Conservation (phyloP, 148 eudicot genomes). For the Drosera capensis region DNA sequence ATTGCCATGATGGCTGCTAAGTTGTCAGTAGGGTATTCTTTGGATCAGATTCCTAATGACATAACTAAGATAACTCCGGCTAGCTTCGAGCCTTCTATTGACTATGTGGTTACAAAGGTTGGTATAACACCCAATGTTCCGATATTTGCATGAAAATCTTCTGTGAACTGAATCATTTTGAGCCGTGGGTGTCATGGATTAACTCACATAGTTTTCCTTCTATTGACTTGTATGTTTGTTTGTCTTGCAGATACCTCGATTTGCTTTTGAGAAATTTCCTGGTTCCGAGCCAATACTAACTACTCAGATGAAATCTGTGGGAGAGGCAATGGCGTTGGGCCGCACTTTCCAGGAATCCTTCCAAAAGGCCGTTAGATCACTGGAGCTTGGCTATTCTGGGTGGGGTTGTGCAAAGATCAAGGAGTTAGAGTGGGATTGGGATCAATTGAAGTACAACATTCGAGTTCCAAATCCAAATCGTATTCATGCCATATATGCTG, state of each 20-base stretch:
- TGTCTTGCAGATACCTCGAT: slow-evolving; percentile 84
- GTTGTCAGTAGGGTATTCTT: slow-evolving; percentile 75
- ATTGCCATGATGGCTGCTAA: slow-evolving; percentile 99
- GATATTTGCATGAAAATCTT: no score
- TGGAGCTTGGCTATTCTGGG: slow-evolving; percentile 80
- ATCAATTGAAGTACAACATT: slow-evolving; percentile 60
- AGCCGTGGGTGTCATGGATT: not conserved
- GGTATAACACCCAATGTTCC: no score
- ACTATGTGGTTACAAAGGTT: slow-evolving; percentile 96
- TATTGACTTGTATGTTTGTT: not conserved
- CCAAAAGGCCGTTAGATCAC: slow-evolving; percentile 94
- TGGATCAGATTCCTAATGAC: slow-evolving; percentile 97
- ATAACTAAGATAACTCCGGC: slow-evolving; percentile 97
- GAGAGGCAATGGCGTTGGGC: slow-evolving; percentile 96
- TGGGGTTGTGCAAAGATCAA: slow-evolving; percentile 86
- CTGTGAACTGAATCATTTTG: no score
- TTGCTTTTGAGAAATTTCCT: slow-evolving; percentile 98
- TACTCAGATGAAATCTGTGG: slow-evolving; percentile 99
- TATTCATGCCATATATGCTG: slow-evolving; percentile 83
- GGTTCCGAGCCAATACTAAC: slow-evolving; percentile 79
- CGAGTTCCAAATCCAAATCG: slow-evolving; percentile 95
- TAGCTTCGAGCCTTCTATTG: slow-evolving; percentile 95
- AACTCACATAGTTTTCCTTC: not conserved
- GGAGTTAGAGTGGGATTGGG: slow-evolving; percentile 88
- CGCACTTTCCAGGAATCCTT: slow-evolving; percentile 97